Evolutionary conservation across 768 basidiomycete species (phyloP), one percentile per base, ranked within the genome.

Genomic region (Amanita pseudoporphyria): DNA sequence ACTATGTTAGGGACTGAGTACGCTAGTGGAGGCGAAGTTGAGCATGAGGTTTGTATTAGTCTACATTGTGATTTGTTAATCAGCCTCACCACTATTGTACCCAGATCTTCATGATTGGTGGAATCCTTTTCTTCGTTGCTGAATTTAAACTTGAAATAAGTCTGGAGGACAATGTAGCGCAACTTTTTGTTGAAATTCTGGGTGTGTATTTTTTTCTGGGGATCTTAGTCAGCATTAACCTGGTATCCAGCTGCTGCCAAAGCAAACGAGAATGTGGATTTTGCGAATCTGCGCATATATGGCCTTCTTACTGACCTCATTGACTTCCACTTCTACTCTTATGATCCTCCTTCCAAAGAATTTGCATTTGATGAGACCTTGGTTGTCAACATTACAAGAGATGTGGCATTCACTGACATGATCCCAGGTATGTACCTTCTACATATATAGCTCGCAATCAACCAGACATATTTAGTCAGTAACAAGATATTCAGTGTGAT

Each of bases 271-370:
- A 24, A 21, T 19, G 49, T 36, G 26, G 35, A 54, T 26, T 56
- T 58, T 37, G 40, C 10, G 36, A 45, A 43, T 28, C 52, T 58
- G 36, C 56, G 59, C 36, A 45, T 58, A 22, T 54, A 60, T 52
- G 59, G 58, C 28, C 54, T 60, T 35, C 54, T 60, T 12, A 60
- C 59, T 31, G 53, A 60, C 41, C 54, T 58, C 52, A 54, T 36
- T 31, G 16, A 37, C n/a, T 60, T 60, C 37, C 28, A 51, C 30
- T 57, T 57, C 38, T 60, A 60, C 52, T 58, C 59, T n/a, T 60
- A 60, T 43, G 35, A 60, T 53, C 58, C 59, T 43, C 18, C 38
- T 39, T 18, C 54, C 49, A 45, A 50, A 19, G 33, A 47, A 51
- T 60, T 60, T 47, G 49, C 40, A 7, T 52, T 53, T 47, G 57